Conservation (phyloP, 148 eudicot species). For the Rhododendron griersonianum region DNA sequence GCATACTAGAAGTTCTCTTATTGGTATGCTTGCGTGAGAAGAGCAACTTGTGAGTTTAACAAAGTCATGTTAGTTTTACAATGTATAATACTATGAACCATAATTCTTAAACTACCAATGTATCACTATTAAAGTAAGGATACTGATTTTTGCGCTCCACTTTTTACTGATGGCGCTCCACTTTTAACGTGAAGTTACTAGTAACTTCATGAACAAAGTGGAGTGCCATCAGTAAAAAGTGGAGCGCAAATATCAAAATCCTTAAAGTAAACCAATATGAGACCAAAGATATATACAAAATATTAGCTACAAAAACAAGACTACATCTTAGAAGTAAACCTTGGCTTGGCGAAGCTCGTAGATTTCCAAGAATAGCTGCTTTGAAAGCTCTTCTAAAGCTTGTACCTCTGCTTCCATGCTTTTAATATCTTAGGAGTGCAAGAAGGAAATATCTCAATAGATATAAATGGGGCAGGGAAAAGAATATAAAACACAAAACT, state of each 20-base stretch:
- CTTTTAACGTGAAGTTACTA: too few relatives aligned
- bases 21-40: neutral
- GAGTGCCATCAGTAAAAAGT: too few relatives aligned
- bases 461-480: neutral
- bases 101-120: neutral
- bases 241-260: too few relatives aligned
- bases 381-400: constrained; percentile 92
- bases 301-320: constrained; percentile 2
- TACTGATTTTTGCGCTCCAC: too few relatives aligned
- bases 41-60: neutral
- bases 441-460: neutral
- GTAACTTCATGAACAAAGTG: too few relatives aligned
- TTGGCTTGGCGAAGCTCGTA: constrained; percentile 99
- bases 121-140: neutral
- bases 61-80: neutral
- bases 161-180: too few relatives aligned
- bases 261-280: neutral
- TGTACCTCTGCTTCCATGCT: constrained; percentile 88
- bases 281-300: neutral
- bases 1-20: neutral
- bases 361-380: constrained; percentile 88
- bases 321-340: constrained; percentile 34
- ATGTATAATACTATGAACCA: neutral
- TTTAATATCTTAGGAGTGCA: constrained; percentile 54
- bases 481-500: constrained; percentile 2